Evolutionary conservation across 257 asterid genomes (phyloP).

Genomic region (Echium plantagineum): DNA sequence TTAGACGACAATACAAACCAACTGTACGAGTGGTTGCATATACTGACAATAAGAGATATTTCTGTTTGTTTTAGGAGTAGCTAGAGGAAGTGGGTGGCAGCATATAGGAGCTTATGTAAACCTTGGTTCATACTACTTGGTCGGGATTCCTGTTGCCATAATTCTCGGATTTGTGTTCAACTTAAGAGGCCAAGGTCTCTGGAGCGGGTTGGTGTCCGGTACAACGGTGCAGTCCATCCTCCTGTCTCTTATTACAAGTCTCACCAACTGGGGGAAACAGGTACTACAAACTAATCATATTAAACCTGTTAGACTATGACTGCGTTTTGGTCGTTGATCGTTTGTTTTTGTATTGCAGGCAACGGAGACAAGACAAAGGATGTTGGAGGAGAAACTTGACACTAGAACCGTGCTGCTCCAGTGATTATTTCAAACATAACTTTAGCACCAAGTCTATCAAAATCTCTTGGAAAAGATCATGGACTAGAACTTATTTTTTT

Average conservation of each 20-base stretch:
- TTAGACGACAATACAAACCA: too few species aligned
- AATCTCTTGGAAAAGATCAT: too few species aligned
- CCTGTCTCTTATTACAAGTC: slow-evolving; percentile 27
- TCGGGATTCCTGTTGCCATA: slow-evolving; percentile 38
- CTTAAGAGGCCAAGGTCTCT: slow-evolving; percentile 41
- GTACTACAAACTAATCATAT: slow-evolving; percentile 8
- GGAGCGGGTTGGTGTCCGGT: slow-evolving; percentile 48
- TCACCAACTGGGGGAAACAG: slow-evolving; percentile 50
- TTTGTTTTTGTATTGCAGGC: slow-evolving; percentile 25
- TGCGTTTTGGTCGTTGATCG: neutral
- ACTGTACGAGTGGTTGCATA: too few species aligned
- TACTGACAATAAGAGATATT: too few species aligned
- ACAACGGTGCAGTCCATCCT: slow-evolving; percentile 30
- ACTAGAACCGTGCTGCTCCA: neutral
- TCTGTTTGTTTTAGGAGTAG: slow-evolving; percentile 26
- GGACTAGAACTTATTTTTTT: too few species aligned
- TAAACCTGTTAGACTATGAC: neutral
- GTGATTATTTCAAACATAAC: neutral
- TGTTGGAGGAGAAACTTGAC: slow-evolving; percentile 20
- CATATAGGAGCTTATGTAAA: slow-evolving; percentile 56
- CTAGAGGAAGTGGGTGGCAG: slow-evolving; percentile 66
- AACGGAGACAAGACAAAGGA: slow-evolving; percentile 35
- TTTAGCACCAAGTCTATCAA: too few species aligned
- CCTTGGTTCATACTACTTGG: slow-evolving; percentile 41
- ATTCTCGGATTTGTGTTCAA: slow-evolving; percentile 33